phyloP scores from a whole-genome alignment of 1,284 basidiomycete genomes.

The Meripilus lineatus region DNA sequence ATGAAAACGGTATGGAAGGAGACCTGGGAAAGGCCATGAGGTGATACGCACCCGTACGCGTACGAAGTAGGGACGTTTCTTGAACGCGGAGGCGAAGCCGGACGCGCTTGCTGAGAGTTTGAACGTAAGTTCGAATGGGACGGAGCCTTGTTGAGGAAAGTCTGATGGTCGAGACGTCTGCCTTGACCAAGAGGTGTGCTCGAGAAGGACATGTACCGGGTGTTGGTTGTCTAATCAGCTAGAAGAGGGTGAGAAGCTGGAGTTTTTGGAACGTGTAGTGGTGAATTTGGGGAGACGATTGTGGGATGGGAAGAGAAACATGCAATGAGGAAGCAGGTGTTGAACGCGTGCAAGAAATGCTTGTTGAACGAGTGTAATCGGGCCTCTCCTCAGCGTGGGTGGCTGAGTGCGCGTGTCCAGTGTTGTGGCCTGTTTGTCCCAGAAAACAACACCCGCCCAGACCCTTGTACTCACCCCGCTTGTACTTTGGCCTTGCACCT shows the following conservation, averaged over 20 bases:
- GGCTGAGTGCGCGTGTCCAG: too few species aligned
- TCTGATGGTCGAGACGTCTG: conserved; percentile 74
- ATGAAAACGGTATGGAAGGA: conserved; percentile 10
- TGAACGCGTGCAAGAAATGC: too few species aligned
- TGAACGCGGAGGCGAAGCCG: conserved; percentile 32
- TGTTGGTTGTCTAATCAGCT: conserved; percentile 1
- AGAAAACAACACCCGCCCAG: too few species aligned
- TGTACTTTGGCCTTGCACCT: too few species aligned
- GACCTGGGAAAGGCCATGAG: conserved; percentile 10
- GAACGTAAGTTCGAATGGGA: conserved; percentile 21
- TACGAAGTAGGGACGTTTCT: conserved; percentile 52
- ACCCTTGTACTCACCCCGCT: too few species aligned
- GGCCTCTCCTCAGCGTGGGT: too few species aligned
- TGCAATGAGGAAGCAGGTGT: too few species aligned
- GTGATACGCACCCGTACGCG: conserved; percentile 55
- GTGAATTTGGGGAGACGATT: not conserved
- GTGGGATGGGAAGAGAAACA: not conserved
- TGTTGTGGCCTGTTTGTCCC: not conserved
- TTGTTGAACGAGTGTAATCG: too few species aligned
- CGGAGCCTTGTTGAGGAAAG: conserved; percentile 64
- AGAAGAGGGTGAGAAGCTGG: not conserved
- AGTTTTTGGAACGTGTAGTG: not conserved
- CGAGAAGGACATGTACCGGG: conserved; percentile 75
- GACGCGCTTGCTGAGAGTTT: conserved; percentile 17
- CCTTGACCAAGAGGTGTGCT: conserved; percentile 77